These are phyloP conservation scores for Mrakiaceae sp. DNA, from an alignment of 1,284 basidiomycete genomes.

Conservation along the genomic window DNA sequence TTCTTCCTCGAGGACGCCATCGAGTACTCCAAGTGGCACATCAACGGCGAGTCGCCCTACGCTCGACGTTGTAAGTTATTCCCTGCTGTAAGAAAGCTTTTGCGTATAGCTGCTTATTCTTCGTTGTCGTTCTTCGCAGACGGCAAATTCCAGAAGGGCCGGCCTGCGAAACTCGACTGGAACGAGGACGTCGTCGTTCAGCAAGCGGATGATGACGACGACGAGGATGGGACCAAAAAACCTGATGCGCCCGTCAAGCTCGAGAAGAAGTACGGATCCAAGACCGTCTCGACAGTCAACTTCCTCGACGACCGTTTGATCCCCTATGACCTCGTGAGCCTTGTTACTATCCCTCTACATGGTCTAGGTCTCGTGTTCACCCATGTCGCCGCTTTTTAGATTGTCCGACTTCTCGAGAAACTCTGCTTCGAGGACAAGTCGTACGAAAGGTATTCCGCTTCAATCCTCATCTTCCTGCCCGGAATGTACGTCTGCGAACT, in stretches of 20 bases:
- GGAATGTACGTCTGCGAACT: conserved; percentile 43
- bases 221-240: conserved; percentile 28
- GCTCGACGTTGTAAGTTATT: conserved; percentile 52
- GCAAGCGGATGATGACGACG: conserved; percentile 65
- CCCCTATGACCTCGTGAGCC: conserved; percentile 61
- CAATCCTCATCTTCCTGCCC: conserved; percentile 87
- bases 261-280: conserved; percentile 58
- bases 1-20: conserved; percentile 87
- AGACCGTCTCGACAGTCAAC: conserved; percentile 71
- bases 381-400: conserved; percentile 27
- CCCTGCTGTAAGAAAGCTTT: background rate
- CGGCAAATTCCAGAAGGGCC: conserved; percentile 53
- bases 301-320: conserved; percentile 80
- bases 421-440: conserved; percentile 62
- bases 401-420: conserved; percentile 70
- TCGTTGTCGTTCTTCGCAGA: conserved; percentile 27
- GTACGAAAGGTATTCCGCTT: conserved; percentile 56
- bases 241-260: conserved; percentile 41
- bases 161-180: conserved; percentile 54
- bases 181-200: conserved; percentile 50
- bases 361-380: background rate
- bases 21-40: conserved; percentile 71
- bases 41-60: conserved; percentile 76
- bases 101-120: background rate
- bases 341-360: background rate